A percentile compares a stretch with the other conserved stretches of the same genome.
Conservation (phyloP, 805 yeast genomes). For the Scheffersomyces amazonensis region DNA sequence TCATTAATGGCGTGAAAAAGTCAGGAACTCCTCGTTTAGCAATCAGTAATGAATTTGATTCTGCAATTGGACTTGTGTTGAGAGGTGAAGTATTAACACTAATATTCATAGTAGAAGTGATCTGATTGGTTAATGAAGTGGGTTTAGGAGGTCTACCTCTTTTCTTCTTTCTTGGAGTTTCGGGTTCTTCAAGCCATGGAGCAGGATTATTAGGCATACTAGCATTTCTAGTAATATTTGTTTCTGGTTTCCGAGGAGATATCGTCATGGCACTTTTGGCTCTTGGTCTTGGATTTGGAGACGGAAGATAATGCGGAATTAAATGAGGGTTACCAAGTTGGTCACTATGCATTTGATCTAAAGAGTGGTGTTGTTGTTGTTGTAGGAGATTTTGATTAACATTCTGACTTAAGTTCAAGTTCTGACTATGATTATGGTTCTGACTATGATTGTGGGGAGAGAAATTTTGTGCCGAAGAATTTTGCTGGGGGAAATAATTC, state of each 20-base stretch:
- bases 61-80: slow-evolving; percentile 36
- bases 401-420: no score
- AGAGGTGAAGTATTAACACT: slow-evolving; percentile 37
- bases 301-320: neutral
- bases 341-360: no score
- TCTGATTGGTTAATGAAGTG: slow-evolving; percentile 31
- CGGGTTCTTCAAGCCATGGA: slow-evolving; percentile 1
- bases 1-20: slow-evolving; percentile 41
- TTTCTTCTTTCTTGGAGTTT: slow-evolving; percentile 31
- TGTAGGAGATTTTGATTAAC: neutral
- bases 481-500: neutral
- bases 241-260: neutral
- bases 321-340: no score
- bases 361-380: slow-evolving; percentile 2
- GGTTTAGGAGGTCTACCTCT: slow-evolving; percentile 49
- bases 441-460: neutral
- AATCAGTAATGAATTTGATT: slow-evolving; percentile 34
- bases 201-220: neutral
- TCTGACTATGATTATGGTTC: neutral
- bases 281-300: neutral
- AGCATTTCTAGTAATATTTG: neutral
- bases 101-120: slow-evolving; percentile 40
- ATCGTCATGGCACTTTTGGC: neutral
- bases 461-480: slow-evolving; percentile 1
- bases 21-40: slow-evolving; percentile 42